A percentile compares a stretch with the other conserved stretches of the same genome.
These are phyloP conservation scores for Penicillium flavigenum DNA, from an alignment of 495 filamentous ascomycete genomes.

Conservation along the genomic window DNA sequence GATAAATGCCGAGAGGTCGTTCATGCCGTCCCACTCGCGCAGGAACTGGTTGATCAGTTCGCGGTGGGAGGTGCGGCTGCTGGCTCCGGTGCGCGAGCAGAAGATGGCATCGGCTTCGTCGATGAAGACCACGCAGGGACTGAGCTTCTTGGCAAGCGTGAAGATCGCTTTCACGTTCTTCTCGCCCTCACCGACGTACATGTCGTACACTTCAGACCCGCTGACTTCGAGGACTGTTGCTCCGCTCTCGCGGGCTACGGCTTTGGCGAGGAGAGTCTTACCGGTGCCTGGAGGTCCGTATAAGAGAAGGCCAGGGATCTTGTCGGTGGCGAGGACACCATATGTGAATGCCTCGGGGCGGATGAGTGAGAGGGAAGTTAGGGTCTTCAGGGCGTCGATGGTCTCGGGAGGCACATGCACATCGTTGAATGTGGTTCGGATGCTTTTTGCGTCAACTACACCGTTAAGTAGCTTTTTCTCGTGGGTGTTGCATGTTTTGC, in stretches of 20 bases:
- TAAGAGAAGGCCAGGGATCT: constrained; percentile 83
- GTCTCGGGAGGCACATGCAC: constrained; percentile 80
- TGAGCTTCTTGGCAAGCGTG: constrained; percentile 82
- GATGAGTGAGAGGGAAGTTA: constrained; percentile 83
- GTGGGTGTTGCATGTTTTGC: constrained; percentile 62
- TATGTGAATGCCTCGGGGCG: constrained; percentile 95
- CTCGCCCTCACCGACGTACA: constrained; percentile 94
- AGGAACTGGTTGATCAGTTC: constrained; percentile 98
- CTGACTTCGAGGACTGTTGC: constrained; percentile 77
- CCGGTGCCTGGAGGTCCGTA: constrained; percentile 96
- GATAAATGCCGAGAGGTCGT: constrained; percentile 82
- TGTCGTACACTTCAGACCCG: constrained; percentile 84
- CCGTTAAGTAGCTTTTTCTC: constrained; percentile 83
- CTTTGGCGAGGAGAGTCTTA: constrained; percentile 93
- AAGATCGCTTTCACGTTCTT: constrained; percentile 97
- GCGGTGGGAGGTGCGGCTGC: constrained; percentile 64
- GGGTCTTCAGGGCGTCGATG: constrained; percentile 81
- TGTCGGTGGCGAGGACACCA: constrained; percentile 87
- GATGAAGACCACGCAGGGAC: constrained; percentile 94
- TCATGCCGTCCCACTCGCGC: constrained; percentile 97
- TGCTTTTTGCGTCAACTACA: constrained; percentile 74
- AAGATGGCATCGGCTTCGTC: constrained; percentile 96
- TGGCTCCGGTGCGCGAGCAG: constrained; percentile 61
- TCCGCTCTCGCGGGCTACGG: constrained; percentile 90
- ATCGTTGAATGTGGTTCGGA: constrained; percentile 81